Evolutionary conservation across 148 eudicot genomes (phyloP).

Genomic region (Persicaria tinctoria): DNA sequence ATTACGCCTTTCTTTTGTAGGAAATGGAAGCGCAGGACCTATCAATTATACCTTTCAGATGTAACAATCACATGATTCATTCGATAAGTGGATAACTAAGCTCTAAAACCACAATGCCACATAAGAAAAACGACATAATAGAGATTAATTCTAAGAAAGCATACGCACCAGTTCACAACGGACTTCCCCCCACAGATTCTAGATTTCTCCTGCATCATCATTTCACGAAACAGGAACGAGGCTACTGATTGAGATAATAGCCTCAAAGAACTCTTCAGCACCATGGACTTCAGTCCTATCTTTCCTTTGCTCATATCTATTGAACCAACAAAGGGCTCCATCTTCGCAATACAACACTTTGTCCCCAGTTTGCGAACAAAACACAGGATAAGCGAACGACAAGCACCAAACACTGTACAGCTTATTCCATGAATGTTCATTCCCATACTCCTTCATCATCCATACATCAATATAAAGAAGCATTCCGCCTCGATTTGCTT

Average conservation of each 20-base stretch:
- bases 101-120: not conserved
- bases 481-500: slow-evolving; percentile 5
- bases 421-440: slow-evolving; percentile 1
- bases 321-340: slow-evolving; percentile 6
- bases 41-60: too few relatives aligned
- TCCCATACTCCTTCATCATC: slow-evolving; percentile 12
- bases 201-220: not conserved
- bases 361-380: slow-evolving; percentile 1
- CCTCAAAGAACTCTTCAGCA: slow-evolving; percentile 9
- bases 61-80: too few relatives aligned
- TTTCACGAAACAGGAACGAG: slow-evolving; percentile 10
- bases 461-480: slow-evolving; percentile 15
- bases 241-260: slow-evolving; percentile 5
- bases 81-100: too few relatives aligned
- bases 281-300: not conserved
- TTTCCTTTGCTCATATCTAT: slow-evolving; percentile 8
- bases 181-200: not conserved
- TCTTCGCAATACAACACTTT: slow-evolving; percentile 8
- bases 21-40: too few relatives aligned
- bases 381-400: slow-evolving; percentile 3
- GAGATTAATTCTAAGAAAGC: not conserved
- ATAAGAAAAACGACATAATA: not conserved
- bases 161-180: not conserved
- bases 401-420: slow-evolving; percentile 15
- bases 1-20: too few relatives aligned